Conservation (phyloP, 2,329 filamentous ascomycete species). For the Cryphonectria japonica region DNA sequence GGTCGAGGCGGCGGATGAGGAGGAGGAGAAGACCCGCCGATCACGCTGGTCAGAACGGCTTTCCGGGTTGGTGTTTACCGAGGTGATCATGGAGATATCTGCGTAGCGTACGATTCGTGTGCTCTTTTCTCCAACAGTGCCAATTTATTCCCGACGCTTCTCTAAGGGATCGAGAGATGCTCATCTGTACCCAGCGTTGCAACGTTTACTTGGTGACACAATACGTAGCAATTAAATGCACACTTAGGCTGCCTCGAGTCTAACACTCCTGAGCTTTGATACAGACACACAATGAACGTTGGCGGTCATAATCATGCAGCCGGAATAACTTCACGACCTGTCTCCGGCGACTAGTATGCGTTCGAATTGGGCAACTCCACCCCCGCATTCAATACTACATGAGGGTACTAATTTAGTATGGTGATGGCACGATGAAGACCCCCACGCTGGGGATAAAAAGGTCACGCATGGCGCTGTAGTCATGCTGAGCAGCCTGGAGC, state of each 20-base stretch:
- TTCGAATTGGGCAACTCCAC: neutral
- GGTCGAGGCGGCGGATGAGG: neutral
- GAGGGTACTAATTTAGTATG: neutral
- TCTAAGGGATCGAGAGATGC: neutral
- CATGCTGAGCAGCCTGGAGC: no score
- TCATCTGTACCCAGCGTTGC: neutral
- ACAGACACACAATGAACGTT: neutral
- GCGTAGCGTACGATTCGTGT: neutral
- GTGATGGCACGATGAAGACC: neutral
- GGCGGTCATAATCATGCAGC: neutral
- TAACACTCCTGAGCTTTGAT: neutral
- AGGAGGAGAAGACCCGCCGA: neutral
- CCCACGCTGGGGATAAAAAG: neutral
- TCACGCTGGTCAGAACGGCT: neutral
- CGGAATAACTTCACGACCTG: neutral
- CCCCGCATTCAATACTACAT: neutral
- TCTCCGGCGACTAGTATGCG: neutral
- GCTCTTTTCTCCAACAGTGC: neutral
- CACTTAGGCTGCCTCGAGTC: neutral
- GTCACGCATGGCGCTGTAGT: neutral
- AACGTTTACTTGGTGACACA: neutral
- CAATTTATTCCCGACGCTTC: neutral
- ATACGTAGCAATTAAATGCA: neutral
- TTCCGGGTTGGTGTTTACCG: constrained; percentile 4
- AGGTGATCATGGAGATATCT: neutral